phyloP scores from a whole-genome alignment of 345 rosid genomes.

The Eucalyptus virginea region DNA sequence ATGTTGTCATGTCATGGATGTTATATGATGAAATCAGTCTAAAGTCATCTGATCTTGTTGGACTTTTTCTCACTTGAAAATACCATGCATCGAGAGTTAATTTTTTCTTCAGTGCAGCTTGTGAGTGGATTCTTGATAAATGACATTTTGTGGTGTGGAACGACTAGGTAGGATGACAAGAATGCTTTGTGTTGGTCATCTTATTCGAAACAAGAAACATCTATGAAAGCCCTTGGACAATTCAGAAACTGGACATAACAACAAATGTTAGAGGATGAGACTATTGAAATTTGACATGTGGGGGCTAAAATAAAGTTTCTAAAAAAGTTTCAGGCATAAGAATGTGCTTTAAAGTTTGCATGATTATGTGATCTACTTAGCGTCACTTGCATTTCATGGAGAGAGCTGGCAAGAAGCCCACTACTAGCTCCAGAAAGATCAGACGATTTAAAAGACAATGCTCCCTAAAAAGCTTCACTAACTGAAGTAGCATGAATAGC shows the following conservation, averaged over 20 bases:
- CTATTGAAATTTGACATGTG: not conserved
- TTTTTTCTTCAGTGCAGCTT: not conserved
- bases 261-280: not conserved
- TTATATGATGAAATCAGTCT: not conserved
- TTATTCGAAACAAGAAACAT: not conserved
- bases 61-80: not conserved
- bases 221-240: not conserved
- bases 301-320: not conserved
- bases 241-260: not conserved
- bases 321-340: not conserved
- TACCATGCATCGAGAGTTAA: not conserved
- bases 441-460: not conserved
- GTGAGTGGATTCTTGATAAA: not conserved
- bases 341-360: not conserved
- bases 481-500: not conserved
- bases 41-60: not conserved
- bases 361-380: not conserved
- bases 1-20: not conserved
- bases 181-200: not conserved
- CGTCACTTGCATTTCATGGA: not conserved
- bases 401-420: not conserved
- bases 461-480: not conserved
- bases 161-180: not conserved
- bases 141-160: not conserved
- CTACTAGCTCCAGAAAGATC: not conserved